These are phyloP conservation scores for Incumbomyces lentus DNA, from an alignment of 2,329 filamentous ascomycete genomes.

Conservation along the genomic window DNA sequence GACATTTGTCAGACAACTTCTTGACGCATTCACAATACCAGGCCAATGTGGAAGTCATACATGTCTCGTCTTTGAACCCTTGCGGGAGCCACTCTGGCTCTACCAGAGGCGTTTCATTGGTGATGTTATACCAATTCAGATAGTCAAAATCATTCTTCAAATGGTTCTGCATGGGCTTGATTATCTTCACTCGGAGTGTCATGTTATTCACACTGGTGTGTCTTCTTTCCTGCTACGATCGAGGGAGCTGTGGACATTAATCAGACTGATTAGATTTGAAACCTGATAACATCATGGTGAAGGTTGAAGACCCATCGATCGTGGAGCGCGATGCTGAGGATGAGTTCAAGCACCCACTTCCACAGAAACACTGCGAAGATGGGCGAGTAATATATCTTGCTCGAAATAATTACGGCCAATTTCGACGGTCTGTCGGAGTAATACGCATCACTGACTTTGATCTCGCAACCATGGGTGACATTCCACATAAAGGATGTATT, in stretches of 20 bases:
- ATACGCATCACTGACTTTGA: conserved; percentile 30
- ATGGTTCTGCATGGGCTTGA: conserved; percentile 31
- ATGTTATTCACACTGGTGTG: conserved; percentile 29
- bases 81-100: background rate
- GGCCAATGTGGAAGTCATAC: background rate
- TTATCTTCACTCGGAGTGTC: conserved; percentile 32
- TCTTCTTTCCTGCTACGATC: background rate
- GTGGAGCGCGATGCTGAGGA: background rate
- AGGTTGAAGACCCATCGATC: conserved; percentile 22
- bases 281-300: conserved; percentile 34
- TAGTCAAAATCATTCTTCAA: conserved; percentile 21
- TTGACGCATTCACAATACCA: background rate
- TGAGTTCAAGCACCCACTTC: background rate
- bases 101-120: background rate
- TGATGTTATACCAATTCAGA: background rate
- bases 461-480: conserved; percentile 29
- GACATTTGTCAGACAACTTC: no score
- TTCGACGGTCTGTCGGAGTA: background rate
- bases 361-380: background rate
- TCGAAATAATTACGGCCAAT: background rate
- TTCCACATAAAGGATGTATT: conserved; percentile 28
- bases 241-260: background rate
- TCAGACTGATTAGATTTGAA: conserved; percentile 28
- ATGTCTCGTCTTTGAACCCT: conserved; percentile 1
- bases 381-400: background rate